A percentile compares a stretch with the other conserved stretches of the same genome.
Conservation (phyloP, 192 early-diverging fungal genomes). For the Podila clonocystis region DNA sequence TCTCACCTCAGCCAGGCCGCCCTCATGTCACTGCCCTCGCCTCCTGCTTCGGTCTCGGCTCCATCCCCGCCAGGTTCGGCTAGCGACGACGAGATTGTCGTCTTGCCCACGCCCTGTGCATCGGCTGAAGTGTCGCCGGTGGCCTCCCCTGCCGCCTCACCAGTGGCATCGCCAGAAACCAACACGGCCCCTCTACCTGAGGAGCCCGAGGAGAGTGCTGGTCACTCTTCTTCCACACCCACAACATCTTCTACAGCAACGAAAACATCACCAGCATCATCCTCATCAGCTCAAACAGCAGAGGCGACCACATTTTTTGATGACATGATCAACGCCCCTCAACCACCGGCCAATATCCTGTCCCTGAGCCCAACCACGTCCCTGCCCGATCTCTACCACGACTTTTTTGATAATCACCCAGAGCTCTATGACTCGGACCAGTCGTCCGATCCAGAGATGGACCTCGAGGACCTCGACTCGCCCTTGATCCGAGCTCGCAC, state of each 20-base stretch:
- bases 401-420: constrained; percentile 53
- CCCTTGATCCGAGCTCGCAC: constrained; percentile 38
- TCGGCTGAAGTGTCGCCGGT: not conserved
- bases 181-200: not conserved
- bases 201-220: not conserved
- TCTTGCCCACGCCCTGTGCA: not conserved
- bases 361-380: constrained; percentile 43
- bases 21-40: not conserved
- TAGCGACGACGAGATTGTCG: not conserved
- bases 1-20: not conserved
- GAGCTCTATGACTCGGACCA: constrained; percentile 49
- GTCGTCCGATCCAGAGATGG: constrained; percentile 49
- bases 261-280: not conserved
- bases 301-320: constrained; percentile 50
- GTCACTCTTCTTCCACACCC: not conserved
- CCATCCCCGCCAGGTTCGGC: not conserved
- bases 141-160: not conserved
- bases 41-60: not conserved
- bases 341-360: constrained; percentile 47
- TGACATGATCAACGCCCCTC: constrained; percentile 50
- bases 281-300: constrained; percentile 6
- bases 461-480: constrained; percentile 20
- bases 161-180: not conserved
- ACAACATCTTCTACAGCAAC: not conserved
- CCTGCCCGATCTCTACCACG: constrained; percentile 47